These are phyloP conservation scores for Ogataea sp. DNA, from an alignment of 805 yeast genomes.

Conservation along the genomic window DNA sequence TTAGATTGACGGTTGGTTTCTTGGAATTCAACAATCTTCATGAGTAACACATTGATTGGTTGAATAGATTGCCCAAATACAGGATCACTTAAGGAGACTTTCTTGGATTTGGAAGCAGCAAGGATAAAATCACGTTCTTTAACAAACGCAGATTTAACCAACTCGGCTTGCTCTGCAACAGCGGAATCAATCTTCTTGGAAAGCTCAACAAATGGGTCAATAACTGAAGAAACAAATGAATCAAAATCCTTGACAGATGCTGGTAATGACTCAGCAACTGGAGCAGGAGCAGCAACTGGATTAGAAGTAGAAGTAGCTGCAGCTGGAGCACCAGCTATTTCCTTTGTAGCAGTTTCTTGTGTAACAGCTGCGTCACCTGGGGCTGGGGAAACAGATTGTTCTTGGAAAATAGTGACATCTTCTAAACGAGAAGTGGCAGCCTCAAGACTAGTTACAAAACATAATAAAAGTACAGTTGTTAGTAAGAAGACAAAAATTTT, in stretches of 20 bases:
- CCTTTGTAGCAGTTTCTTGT: conserved; percentile 6
- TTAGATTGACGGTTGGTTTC: conserved; percentile 68
- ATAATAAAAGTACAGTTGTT: too few species aligned
- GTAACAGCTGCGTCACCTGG: conserved; percentile 8
- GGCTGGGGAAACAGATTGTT: conserved; percentile 29
- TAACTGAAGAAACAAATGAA: conserved; percentile 37
- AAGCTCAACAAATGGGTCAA: conserved; percentile 50
- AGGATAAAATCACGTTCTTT: conserved; percentile 52
- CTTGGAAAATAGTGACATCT: conserved; percentile 77
- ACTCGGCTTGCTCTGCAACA: conserved; percentile 47
- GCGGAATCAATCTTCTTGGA: conserved; percentile 49
- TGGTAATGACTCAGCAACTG: conserved; percentile 23
- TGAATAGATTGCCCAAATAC: conserved; percentile 45
- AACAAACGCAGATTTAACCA: conserved; percentile 44
- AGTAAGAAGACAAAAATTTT: too few species aligned
- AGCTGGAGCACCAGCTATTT: conserved; percentile 9
- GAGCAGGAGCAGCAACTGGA: conserved; percentile 11
- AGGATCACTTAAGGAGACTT: conserved; percentile 54
- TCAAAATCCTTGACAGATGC: conserved; percentile 47
- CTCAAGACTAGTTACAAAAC: conserved; percentile 48
- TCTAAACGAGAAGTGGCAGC: conserved; percentile 92
- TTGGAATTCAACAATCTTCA: conserved; percentile 52
- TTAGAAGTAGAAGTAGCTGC: conserved; percentile 13
- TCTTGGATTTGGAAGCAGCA: conserved; percentile 51
- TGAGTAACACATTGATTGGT: conserved; percentile 61